These are phyloP conservation scores for Stephanodiscus triporus DNA, from an alignment of 108 stramenopile species.

Conservation along the genomic window DNA sequence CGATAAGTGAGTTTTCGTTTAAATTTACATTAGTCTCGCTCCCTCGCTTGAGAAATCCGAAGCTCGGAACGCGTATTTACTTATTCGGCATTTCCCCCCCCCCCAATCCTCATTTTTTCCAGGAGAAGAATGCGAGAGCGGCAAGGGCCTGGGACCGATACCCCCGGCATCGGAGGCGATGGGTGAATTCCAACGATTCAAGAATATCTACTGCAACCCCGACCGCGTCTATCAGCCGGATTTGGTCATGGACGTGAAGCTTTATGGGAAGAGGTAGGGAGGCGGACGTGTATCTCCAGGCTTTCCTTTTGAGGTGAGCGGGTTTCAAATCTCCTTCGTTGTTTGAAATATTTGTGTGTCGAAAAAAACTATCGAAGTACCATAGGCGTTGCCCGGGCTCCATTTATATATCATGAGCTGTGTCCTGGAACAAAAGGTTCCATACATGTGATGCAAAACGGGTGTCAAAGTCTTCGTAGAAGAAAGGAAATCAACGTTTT, in stretches of 20 bases:
- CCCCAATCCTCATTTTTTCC: not conserved
- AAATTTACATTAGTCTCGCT: no score
- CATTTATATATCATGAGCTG: slow-evolving; percentile 9
- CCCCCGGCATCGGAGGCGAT: slow-evolving; percentile 54
- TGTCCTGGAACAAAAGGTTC: slow-evolving; percentile 21
- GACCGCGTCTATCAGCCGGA: slow-evolving; percentile 76
- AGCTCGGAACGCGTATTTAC: not conserved
- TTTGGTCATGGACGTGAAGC: slow-evolving; percentile 74
- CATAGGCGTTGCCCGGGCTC: slow-evolving; percentile 21
- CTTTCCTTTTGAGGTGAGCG: not conserved
- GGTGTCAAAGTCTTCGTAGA: slow-evolving; percentile 24
- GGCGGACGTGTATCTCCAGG: not conserved
- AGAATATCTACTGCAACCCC: slow-evolving; percentile 83
- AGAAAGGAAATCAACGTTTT: slow-evolving; percentile 10
- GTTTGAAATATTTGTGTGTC: not conserved
- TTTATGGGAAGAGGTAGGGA: slow-evolving; percentile 58
- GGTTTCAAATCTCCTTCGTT: not conserved
- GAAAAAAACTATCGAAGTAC: slow-evolving; percentile 10
- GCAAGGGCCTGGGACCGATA: slow-evolving; percentile 63
- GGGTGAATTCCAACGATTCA: slow-evolving; percentile 74
- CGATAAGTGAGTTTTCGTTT: slow-evolving; percentile 19
- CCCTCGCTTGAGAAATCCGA: no score
- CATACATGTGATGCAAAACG: slow-evolving; percentile 8
- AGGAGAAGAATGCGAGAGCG: slow-evolving; percentile 49
- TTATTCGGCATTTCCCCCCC: not conserved